Evolutionary conservation across 768 basidiomycete genomes (phyloP).

Genomic region (Podaxis mareebaensis): DNA sequence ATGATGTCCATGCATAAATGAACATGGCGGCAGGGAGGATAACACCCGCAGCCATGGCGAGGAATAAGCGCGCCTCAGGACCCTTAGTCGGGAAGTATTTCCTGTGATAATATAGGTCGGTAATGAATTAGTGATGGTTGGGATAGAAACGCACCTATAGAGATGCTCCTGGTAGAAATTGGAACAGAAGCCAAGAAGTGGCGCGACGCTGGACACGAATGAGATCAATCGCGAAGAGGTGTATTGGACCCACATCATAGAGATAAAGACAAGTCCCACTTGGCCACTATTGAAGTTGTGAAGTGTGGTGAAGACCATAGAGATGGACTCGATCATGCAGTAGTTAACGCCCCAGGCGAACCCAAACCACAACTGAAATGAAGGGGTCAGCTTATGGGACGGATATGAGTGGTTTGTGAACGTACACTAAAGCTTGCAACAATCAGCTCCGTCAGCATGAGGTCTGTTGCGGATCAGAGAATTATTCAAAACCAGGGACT

Average conservation of each 20-base stretch:
- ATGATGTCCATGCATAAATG: conserved; percentile 68
- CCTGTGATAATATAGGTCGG: conserved; percentile 18
- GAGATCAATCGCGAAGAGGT: neutral
- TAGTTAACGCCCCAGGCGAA: conserved; percentile 76
- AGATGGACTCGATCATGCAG: conserved; percentile 46
- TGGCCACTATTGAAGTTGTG: conserved; percentile 60
- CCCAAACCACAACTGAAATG: conserved; percentile 56
- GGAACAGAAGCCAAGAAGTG: conserved; percentile 42
- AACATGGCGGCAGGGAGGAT: conserved; percentile 59
- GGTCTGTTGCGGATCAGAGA: conserved; percentile 35
- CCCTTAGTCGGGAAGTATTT: conserved; percentile 27
- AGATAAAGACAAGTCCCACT: conserved; percentile 56
- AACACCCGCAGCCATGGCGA: conserved; percentile 47
- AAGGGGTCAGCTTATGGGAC: neutral
- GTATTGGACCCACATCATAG: conserved; percentile 46
- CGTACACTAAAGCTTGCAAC: conserved; percentile 67
- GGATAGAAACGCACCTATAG: neutral
- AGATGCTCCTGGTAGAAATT: conserved; percentile 44
- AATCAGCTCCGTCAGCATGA: conserved; percentile 69
- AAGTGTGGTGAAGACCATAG: conserved; percentile 57
- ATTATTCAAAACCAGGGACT: neutral
- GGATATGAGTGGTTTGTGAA: conserved; percentile 24
- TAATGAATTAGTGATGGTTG: neutral
- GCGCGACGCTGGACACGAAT: conserved; percentile 44
- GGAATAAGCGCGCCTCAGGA: conserved; percentile 55